phyloP scores from a whole-genome alignment of 177 flowering plant species.

The Tripterygium wilfordii region DNA sequence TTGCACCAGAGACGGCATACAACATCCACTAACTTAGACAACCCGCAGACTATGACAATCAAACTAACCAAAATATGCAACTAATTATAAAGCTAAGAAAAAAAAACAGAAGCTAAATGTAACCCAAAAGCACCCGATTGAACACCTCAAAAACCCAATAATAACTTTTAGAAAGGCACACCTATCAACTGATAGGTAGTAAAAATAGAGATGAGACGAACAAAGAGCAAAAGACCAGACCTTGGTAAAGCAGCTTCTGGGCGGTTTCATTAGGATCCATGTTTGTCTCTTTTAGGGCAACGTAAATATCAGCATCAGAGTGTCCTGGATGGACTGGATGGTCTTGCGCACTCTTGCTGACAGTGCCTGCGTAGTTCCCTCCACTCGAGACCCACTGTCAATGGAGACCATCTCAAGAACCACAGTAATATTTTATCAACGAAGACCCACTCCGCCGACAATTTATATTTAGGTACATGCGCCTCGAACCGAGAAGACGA shows the following conservation, averaged over 20 bases:
- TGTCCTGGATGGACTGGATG: conserved; percentile 82
- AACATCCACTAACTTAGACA: too few relatives aligned
- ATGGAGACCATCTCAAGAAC: too few relatives aligned
- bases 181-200: not conserved
- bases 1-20: too few relatives aligned
- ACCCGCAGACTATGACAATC: too few relatives aligned
- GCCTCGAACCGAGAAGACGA: not conserved
- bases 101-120: too few relatives aligned
- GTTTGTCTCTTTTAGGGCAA: conserved; percentile 61
- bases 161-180: too few relatives aligned
- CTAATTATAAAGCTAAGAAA: too few relatives aligned
- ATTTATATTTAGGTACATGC: not conserved
- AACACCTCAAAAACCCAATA: too few relatives aligned
- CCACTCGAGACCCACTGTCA: too few relatives aligned
- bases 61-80: too few relatives aligned
- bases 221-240: conserved; percentile 19
- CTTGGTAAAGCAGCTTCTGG: conserved; percentile 80
- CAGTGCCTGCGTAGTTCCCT: conserved; percentile 27
- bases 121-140: too few relatives aligned
- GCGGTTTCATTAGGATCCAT: conserved; percentile 92
- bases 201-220: not conserved
- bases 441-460: not conserved
- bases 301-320: conserved; percentile 78
- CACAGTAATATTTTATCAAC: too few relatives aligned
- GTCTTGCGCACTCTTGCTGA: conserved; percentile 47